Base-by-base conservation (phyloP, 1,284 basidiomycete genomes). In the Ustilago loliicola region DNA sequence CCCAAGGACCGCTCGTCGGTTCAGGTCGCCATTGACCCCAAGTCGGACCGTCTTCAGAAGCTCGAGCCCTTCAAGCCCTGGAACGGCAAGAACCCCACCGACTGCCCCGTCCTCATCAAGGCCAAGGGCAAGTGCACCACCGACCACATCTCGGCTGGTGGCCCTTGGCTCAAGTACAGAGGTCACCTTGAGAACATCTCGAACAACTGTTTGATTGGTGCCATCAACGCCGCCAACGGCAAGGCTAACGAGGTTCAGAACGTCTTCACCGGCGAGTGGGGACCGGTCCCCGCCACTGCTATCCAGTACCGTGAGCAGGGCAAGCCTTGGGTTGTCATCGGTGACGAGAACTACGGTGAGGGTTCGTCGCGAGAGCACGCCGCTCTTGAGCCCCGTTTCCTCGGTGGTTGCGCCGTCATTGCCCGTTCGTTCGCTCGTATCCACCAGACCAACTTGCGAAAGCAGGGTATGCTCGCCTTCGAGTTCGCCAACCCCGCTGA, bases 91-190 rank as follows among this genome's bases (percentile, higher is more conserved):
- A 92, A 94, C 77, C 93, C 95, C 63, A 89, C 90, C 66, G 93
- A 95, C 85, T 91, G 96, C 82, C 96, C 96, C 50, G 90, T 99
- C 78, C 90, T 99, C 85, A 98, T 99, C 91, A 98, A 99, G 91
- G 96, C 94, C 79, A 90, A 92, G 89, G 97, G 97, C 91, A 99
- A 99, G 91, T 99, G 97, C 93, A 98, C 89, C 77, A 90, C 89
- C 75, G 89, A 90, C 78, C 82, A 84, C 85, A 87, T 97, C 87
- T 94, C 92, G 74, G 94, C 95, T 87, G 96, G 95, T 90, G 96
- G 96, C 69, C 96, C 96, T 52, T 99, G 96, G 96, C 91, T 98
- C 89, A 98, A 98, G 89, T 98, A 96, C 91, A 94, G 96, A 90
- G 96, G 96, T 80, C 96, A 98, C 88, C 92, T 99, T 85, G 91